These are phyloP conservation scores for Gossypium davidsonii DNA, from an alignment of 441 rosid species.

Conservation along the genomic window DNA sequence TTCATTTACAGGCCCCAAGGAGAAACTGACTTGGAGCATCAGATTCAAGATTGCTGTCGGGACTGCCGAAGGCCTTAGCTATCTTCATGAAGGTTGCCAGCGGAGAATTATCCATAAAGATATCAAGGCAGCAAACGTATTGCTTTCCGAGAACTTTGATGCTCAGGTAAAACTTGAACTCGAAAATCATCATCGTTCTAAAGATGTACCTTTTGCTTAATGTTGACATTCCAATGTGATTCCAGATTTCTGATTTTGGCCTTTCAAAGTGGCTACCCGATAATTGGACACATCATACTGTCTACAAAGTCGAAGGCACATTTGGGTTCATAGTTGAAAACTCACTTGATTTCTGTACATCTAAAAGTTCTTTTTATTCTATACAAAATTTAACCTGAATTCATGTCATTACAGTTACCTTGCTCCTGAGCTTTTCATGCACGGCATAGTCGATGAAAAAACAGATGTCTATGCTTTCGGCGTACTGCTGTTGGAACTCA, in stretches of 20 bases:
- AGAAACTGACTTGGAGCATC: constrained; percentile 53
- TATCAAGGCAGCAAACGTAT: constrained; percentile 81
- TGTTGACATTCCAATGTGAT: not conserved
- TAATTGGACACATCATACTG: constrained; percentile 85
- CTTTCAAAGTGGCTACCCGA: constrained; percentile 91
- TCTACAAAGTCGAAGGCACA: constrained; percentile 82
- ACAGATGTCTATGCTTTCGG: constrained; percentile 89
- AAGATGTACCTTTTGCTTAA: not conserved
- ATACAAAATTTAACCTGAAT: not conserved
- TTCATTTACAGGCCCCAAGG: constrained; percentile 44
- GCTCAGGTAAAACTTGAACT: constrained; percentile 48
- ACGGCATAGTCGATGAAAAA: constrained; percentile 84
- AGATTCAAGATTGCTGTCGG: constrained; percentile 73
- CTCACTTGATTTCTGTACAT: constrained; percentile 10
- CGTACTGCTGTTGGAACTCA: constrained; percentile 70
- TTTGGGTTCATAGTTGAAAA: constrained; percentile 55
- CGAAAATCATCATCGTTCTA: not conserved
- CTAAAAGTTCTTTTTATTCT: not conserved
- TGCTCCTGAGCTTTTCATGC: constrained; percentile 93
- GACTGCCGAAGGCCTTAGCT: constrained; percentile 70
- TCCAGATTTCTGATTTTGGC: constrained; percentile 89
- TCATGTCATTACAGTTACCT: constrained; percentile 44
- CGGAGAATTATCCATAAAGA: constrained; percentile 93
- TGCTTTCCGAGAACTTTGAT: constrained; percentile 76
- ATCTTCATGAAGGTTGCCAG: constrained; percentile 88